Base-by-base conservation (phyloP, 2,329 filamentous ascomycete species). In the Phialocephala subalpina region DNA sequence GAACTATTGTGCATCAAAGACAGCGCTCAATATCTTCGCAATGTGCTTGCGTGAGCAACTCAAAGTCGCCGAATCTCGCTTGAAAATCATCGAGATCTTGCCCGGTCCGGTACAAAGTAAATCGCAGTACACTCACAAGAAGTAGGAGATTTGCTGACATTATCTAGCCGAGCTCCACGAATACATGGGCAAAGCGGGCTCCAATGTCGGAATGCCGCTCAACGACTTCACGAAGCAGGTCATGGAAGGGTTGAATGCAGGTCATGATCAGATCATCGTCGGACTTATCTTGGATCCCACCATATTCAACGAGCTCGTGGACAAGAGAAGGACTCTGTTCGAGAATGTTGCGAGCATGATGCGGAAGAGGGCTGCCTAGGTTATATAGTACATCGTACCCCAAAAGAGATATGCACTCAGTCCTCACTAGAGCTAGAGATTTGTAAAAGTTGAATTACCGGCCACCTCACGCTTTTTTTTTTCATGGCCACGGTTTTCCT, bases 141-240 rank as follows among this genome's bases (percentile, higher is more conserved):
- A 38, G 12, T 38, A 11, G n/a, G 5, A 62, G 16, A 22, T 25
- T 35, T 18, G 16, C 42, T 42, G 52, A 66, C 14, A 29, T 42
- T 20, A 25, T 27, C 0, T 33, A 70, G 68, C 80, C 7, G 81
- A 83, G 67, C 65, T 84, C 0, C 81, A 83, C 64, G 78, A 83
- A 62, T 78, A 82, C 67, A 75, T 82, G 66, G 81, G 81, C n/a
- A 77, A 81, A 18, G 70, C 73, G 7, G 82, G 83, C 3, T 76
- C 77, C 2, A 69, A 74, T 6, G 63, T 86, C 14, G 84, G 83
- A 2, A 86, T 87, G 81, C 82, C 84, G 2, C 62, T 84, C 20
- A 72, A 71, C 1, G 70, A 76, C 1, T 86, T 82, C 67, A 78
- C 76, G 0, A 76, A 82, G 1, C 70, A 77, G 25, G 78, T 66